phyloP scores from a whole-genome alignment of 805 yeast species.

The Candida broadrunensis region DNA sequence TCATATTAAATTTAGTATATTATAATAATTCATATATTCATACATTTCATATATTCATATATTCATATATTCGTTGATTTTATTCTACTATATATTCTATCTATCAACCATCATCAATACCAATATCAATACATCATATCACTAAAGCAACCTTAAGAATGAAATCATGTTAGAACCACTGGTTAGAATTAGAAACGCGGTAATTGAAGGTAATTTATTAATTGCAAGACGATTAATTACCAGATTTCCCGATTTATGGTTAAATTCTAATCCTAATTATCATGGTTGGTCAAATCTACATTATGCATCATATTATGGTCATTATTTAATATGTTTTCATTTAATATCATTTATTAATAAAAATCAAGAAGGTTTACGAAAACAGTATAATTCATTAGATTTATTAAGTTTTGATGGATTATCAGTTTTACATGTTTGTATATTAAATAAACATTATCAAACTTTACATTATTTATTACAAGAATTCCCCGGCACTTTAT shows the following conservation, averaged over 20 bases:
- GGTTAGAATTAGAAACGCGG: conserved; percentile 36
- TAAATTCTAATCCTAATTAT: conserved; percentile 31
- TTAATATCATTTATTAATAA: conserved; percentile 29
- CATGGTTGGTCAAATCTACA: conserved; percentile 43
- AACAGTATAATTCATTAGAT: conserved; percentile 20
- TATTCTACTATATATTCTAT: too few relatives aligned
- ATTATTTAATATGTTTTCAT: conserved; percentile 41
- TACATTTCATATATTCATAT: too few relatives aligned
- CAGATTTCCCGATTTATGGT: conserved; percentile 43
- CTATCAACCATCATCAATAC: too few relatives aligned
- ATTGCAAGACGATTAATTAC: conserved; percentile 35
- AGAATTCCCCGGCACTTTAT: conserved; percentile 36
- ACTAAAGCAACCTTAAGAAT: too few relatives aligned
- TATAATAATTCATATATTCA: too few relatives aligned
- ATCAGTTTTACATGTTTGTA: conserved; percentile 35
- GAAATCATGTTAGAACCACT: conserved; percentile 32
- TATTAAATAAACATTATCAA: conserved; percentile 31
- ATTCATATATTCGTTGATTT: too few relatives aligned
- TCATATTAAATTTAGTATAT: too few relatives aligned
- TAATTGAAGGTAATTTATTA: conserved; percentile 35
- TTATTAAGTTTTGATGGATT: conserved; percentile 34
- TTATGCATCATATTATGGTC: conserved; percentile 39
- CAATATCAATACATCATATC: too few relatives aligned
- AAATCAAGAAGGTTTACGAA: conserved; percentile 11
- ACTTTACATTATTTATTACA: conserved; percentile 42